Evolutionary conservation across 2,329 filamentous ascomycete genomes (phyloP).

Genomic region (Didymella glomerata): DNA sequence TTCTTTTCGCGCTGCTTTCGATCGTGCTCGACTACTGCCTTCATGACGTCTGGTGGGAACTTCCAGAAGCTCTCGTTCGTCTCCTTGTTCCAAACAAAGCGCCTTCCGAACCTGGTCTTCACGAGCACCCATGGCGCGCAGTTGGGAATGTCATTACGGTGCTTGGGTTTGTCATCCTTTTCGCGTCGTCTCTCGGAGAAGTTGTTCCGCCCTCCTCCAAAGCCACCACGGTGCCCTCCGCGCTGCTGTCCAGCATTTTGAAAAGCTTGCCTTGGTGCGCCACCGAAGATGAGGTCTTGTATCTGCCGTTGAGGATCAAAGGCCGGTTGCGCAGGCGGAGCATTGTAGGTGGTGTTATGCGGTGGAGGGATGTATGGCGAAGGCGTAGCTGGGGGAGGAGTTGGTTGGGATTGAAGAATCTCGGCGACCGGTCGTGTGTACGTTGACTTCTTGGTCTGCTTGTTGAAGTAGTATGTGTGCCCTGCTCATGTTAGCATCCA

Average conservation of each 20-base stretch:
- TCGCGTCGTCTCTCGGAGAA: slow-evolving; percentile 71
- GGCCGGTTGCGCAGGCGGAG: slow-evolving; percentile 58
- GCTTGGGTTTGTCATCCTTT: slow-evolving; percentile 80
- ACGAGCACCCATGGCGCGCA: slow-evolving; percentile 90
- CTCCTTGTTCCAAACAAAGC: slow-evolving; percentile 87
- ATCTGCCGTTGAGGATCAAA: slow-evolving; percentile 54
- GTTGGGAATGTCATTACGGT: slow-evolving; percentile 79
- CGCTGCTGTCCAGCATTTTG: slow-evolving; percentile 28
- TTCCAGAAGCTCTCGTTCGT: slow-evolving; percentile 95
- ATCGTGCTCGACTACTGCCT: slow-evolving; percentile 74
- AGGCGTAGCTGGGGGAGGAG: slow-evolving; percentile 11
- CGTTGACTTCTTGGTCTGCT: slow-evolving; percentile 82
- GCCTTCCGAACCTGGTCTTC: slow-evolving; percentile 86
- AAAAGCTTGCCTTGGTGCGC: slow-evolving; percentile 33
- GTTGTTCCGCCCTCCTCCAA: slow-evolving; percentile 61
- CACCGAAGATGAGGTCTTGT: slow-evolving; percentile 56
- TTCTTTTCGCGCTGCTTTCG: slow-evolving; percentile 74
- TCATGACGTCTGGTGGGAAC: slow-evolving; percentile 86
- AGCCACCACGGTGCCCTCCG: slow-evolving; percentile 50
- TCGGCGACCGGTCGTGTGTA: slow-evolving; percentile 72
- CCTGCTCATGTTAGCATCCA: slow-evolving; percentile 57
- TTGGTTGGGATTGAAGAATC: slow-evolving; percentile 11
- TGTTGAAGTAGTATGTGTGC: slow-evolving; percentile 88
- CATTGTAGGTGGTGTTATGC: slow-evolving; percentile 41
- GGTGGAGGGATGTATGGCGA: slow-evolving; percentile 21